These are phyloP conservation scores for Stachybotrys chlorohalonatus DNA, from an alignment of 2,329 filamentous ascomycete genomes.

Conservation along the genomic window DNA sequence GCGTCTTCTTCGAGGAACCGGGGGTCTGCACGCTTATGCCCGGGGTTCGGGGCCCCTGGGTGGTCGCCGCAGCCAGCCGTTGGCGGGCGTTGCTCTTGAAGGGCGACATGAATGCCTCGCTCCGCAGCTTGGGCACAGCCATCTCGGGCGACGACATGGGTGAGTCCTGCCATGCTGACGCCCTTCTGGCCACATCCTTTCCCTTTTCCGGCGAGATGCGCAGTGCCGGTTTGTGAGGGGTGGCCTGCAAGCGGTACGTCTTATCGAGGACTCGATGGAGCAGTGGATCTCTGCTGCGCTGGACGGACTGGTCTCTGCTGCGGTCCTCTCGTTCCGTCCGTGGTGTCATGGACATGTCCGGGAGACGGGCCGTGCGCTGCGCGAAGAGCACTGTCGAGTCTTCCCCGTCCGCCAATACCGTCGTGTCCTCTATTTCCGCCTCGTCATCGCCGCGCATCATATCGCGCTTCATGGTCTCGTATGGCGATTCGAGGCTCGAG, in stretches of 20 bases:
- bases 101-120: slow-evolving; percentile 78
- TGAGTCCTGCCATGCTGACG: slow-evolving; percentile 42
- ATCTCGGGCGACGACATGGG: slow-evolving; percentile 69
- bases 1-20: slow-evolving; percentile 34
- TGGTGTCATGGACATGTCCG: slow-evolving; percentile 56
- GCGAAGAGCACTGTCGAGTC: slow-evolving; percentile 41
- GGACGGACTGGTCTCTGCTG: slow-evolving; percentile 23
- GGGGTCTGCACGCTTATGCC: slow-evolving; percentile 84
- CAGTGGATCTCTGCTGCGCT: slow-evolving; percentile 58
- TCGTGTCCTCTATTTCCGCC: slow-evolving; percentile 31
- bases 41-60: slow-evolving; percentile 55
- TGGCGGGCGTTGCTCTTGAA: slow-evolving; percentile 37
- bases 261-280: slow-evolving; percentile 91
- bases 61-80: slow-evolving; percentile 29
- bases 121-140: slow-evolving; percentile 71
- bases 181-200: slow-evolving; percentile 21
- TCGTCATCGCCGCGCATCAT: slow-evolving; percentile 41
- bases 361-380: slow-evolving; percentile 45
- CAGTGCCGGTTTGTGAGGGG: slow-evolving; percentile 56
- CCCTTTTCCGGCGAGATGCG: slow-evolving; percentile 37
- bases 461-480: slow-evolving; percentile 63
- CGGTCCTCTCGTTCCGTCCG: slow-evolving; percentile 26
- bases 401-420: slow-evolving; percentile 26
- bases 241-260: slow-evolving; percentile 88
- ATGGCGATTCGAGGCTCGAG: slow-evolving; percentile 65